These are phyloP conservation scores for Eleusine indica DNA, from an alignment of 176 grass and related monocot species.

Conservation along the genomic window DNA sequence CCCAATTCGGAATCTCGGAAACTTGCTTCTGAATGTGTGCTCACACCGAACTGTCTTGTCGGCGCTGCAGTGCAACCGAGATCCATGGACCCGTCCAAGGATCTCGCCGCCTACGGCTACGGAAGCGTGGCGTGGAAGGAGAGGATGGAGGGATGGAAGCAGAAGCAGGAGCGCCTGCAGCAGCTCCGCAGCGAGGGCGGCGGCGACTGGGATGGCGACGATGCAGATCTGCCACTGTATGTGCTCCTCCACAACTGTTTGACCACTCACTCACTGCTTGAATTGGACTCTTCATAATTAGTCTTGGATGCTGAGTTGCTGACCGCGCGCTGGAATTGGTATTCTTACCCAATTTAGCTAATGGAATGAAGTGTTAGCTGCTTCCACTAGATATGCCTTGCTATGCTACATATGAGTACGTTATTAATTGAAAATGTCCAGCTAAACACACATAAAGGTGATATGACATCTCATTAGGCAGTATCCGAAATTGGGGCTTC, in stretches of 20 bases:
- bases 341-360: not conserved
- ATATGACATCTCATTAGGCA: not conserved
- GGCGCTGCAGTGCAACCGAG: slow-evolving; percentile 73
- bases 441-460: not conserved
- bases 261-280: not conserved
- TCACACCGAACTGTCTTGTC: not conserved
- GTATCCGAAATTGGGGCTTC: not conserved
- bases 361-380: not conserved
- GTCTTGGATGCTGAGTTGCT: not conserved
- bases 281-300: not conserved
- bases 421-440: slow-evolving; percentile 16
- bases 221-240: slow-evolving; percentile 84
- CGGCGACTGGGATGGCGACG: slow-evolving; percentile 55
- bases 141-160: slow-evolving; percentile 86
- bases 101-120: slow-evolving; percentile 84
- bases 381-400: slow-evolving; percentile 4
- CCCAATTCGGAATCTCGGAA: slow-evolving; percentile 1
- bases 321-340: slow-evolving; percentile 6
- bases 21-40: not conserved
- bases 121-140: slow-evolving; percentile 94
- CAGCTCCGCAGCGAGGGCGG: slow-evolving; percentile 54
- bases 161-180: slow-evolving; percentile 77
- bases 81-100: slow-evolving; percentile 98
- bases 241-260: slow-evolving; percentile 20
- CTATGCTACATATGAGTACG: not conserved